Evolutionary conservation across 2,329 filamentous ascomycete genomes (phyloP), one percentile per base, ranked within the genome.

Genomic region (Colletotrichum siamense): DNA sequence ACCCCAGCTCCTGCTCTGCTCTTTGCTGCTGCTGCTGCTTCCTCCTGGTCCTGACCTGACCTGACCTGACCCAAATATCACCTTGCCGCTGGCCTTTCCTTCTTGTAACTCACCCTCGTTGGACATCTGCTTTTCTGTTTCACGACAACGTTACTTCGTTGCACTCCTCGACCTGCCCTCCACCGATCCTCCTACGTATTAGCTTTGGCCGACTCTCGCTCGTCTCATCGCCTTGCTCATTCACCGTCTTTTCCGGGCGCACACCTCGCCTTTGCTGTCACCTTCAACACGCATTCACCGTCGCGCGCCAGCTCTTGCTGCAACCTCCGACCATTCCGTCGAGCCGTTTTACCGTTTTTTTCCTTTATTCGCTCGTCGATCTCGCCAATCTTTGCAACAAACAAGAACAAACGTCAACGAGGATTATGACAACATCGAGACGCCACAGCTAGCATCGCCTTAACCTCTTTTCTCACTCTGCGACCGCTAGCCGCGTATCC

Each of bases 181-280:
- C 18, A n/a, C 24, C 22, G 28, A 24, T 63, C 16, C 57, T 13
- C 61, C 26, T 26, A 39, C 36, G 36, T 28, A 24, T 34, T 69
- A 49, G 22, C 36, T 36, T 12, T 55, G 13, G 32, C 59, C 26
- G n/a, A 28, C 8, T 44, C 61, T 71, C 26, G n/a, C 30, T 49
- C 36, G 26, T 52, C 36, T 30, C 61, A 22, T 52, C 55, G 22
- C n/a, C 64, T 44, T 10, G 13, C 63, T 26, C 22, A 73, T 69
- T 73, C 71, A 73, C 64, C 71, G 71, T 69, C 55, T 73, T 61
- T 73, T 73, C 36, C 28, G 15, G 36, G 63, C 65, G 10, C 49
- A 64, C 44, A 57, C 63, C 32, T 59, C 28, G 59, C 30, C 63
- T 52, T 73, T 22, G 30, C 34, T 32, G 26, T 26, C 3, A 24